Evolutionary conservation across 352 stramenopile species (phyloP).

Genomic region (Aphanomyces invadans): DNA sequence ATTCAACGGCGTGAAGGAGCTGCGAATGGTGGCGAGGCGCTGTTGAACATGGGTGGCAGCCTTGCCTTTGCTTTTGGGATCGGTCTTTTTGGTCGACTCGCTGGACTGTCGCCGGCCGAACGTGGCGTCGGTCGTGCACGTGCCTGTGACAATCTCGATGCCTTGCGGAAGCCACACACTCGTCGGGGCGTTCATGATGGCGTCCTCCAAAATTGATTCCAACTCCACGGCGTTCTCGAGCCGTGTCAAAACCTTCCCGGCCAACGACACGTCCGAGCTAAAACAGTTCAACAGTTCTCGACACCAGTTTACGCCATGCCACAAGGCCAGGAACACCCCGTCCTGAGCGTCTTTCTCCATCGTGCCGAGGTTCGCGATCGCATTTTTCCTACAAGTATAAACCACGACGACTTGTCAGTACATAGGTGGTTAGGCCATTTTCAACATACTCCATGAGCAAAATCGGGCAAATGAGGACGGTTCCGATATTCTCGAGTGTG

Average conservation of each 20-base stretch:
- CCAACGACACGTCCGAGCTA: constrained; percentile 28
- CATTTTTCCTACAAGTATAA: constrained; percentile 29
- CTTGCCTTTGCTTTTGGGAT: constrained; percentile 20
- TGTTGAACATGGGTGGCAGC: background rate
- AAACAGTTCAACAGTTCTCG: constrained; percentile 54
- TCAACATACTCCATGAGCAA: constrained; percentile 51
- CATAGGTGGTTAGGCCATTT: background rate
- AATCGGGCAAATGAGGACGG: constrained; percentile 46
- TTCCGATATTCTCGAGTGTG: constrained; percentile 35
- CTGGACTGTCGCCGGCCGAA: too few species aligned
- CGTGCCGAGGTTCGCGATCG: constrained; percentile 37
- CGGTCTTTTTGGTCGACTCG: too few species aligned
- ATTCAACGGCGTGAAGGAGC: constrained; percentile 7
- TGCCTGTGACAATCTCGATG: background rate
- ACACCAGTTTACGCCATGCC: constrained; percentile 59
- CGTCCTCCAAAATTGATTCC: constrained; percentile 37
- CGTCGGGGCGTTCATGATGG: constrained; percentile 28
- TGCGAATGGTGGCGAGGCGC: background rate
- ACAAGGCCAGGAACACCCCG: constrained; percentile 39
- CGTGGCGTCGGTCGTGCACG: too few species aligned
- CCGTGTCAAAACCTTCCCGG: constrained; percentile 34
- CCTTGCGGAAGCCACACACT: constrained; percentile 33
- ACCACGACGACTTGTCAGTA: background rate
- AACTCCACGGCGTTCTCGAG: constrained; percentile 39
- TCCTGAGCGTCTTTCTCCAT: constrained; percentile 35